A percentile compares a stretch with the other conserved stretches of the same genome.
Conservation (phyloP, 2,329 filamentous ascomycete genomes). For the Pseudopithomyces maydicus region DNA sequence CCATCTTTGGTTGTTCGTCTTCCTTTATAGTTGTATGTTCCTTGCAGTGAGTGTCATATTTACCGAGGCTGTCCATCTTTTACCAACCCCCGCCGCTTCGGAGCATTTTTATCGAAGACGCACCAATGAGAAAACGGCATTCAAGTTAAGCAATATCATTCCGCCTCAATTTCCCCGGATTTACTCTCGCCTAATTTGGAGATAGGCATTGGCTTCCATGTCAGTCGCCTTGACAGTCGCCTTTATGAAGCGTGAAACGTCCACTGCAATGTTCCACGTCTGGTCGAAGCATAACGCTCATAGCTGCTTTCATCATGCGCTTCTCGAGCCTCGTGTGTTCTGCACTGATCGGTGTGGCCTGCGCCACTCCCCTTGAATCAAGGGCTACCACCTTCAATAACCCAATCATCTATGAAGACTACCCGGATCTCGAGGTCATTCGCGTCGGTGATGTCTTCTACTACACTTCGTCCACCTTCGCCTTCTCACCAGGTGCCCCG, state of each 20-base stretch:
- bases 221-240: background rate
- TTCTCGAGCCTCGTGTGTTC: background rate
- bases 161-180: background rate
- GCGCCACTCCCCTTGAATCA: conserved; percentile 1
- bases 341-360: background rate
- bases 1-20: too few relatives aligned
- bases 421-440: conserved; percentile 61
- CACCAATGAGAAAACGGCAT: background rate
- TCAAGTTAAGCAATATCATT: background rate
- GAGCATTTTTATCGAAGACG: conserved; percentile 2
- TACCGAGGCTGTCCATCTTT: conserved; percentile 1
- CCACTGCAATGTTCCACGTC: background rate
- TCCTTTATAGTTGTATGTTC: background rate
- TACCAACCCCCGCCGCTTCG: background rate
- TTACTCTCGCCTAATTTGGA: background rate
- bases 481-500: conserved; percentile 62
- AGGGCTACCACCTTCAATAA: conserved; percentile 49
- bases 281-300: background rate
- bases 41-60: background rate
- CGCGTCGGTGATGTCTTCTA: conserved; percentile 58
- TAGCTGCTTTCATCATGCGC: background rate
- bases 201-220: background rate
- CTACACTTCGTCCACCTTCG: conserved; percentile 62
- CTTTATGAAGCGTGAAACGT: background rate
- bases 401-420: conserved; percentile 61